A percentile compares a stretch with the other conserved stretches of the same genome.
phyloP scores from a whole-genome alignment of 225 moss, liverwort and hornwort genomes.

The Neckera pumila region DNA sequence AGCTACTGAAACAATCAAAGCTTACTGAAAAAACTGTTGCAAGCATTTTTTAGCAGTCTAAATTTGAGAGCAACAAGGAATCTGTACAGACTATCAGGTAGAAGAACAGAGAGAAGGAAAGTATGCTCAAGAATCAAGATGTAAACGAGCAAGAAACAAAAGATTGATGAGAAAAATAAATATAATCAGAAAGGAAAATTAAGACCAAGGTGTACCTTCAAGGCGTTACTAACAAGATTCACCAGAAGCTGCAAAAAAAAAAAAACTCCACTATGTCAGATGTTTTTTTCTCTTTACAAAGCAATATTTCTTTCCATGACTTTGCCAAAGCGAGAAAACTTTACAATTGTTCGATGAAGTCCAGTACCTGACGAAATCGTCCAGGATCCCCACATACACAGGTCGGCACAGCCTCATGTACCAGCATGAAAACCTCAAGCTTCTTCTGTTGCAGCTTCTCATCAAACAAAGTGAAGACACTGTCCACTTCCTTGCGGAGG shows the following conservation, averaged over 20 bases:
- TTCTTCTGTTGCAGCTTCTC: slow-evolving; percentile 76
- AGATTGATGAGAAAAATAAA: neutral
- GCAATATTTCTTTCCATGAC: neutral
- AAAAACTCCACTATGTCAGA: neutral
- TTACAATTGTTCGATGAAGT: neutral
- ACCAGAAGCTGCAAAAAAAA: slow-evolving; percentile 54
- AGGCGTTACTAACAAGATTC: slow-evolving; percentile 76
- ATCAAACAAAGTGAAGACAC: slow-evolving; percentile 71
- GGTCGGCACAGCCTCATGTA: slow-evolving; percentile 66
- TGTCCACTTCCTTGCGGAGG: slow-evolving; percentile 74
- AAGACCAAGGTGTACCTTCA: slow-evolving; percentile 40
- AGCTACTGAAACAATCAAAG: neutral
- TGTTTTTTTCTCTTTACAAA: neutral
- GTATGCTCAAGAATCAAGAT: neutral
- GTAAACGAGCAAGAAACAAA: neutral
- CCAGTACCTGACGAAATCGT: slow-evolving; percentile 76
- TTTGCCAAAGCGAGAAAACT: neutral
- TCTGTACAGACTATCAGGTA: neutral
- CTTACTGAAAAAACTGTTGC: neutral
- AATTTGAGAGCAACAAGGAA: neutral
- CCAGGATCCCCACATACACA: slow-evolving; percentile 76
- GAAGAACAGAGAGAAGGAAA: neutral
- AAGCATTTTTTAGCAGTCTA: neutral
- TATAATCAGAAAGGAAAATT: neutral
- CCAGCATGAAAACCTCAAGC: slow-evolving; percentile 66